Evolutionary conservation across 75 land plant genomes (phyloP).

Genomic region (Isoetes taiwanensis): DNA sequence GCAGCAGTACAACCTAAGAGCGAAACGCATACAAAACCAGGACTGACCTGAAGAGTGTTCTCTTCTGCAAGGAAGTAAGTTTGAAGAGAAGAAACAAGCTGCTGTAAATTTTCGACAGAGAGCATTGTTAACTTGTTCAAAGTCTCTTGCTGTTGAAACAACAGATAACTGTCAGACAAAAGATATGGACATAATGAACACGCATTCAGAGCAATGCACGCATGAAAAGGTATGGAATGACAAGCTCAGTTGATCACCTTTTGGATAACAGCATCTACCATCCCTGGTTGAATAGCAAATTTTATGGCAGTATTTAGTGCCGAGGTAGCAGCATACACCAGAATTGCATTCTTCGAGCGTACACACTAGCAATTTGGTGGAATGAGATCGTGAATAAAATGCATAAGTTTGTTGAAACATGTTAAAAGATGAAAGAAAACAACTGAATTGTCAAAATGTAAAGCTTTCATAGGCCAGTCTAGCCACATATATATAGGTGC

Average conservation of each 20-base stretch:
- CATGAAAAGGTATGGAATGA: neutral
- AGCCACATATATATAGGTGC: neutral
- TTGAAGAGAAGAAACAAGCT: constrained; percentile 19
- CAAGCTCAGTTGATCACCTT: constrained; percentile 13
- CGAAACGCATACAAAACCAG: too few relatives aligned
- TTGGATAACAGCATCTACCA: constrained; percentile 11
- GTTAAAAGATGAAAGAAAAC: neutral
- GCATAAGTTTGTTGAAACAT: too few relatives aligned
- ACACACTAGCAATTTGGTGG: too few relatives aligned
- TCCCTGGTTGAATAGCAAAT: constrained; percentile 12
- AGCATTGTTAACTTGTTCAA: constrained; percentile 26
- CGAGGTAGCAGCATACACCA: constrained; percentile 24
- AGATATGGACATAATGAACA: neutral
- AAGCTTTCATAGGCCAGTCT: neutral
- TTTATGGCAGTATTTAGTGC: constrained; percentile 21
- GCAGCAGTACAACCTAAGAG: too few relatives aligned
- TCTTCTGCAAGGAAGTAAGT: constrained; percentile 15
- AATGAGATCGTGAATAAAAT: too few relatives aligned
- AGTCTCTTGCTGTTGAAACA: constrained; percentile 21
- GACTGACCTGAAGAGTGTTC: constrained; percentile 28
- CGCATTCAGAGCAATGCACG: neutral
- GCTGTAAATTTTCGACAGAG: constrained; percentile 29
- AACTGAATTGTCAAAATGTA: neutral
- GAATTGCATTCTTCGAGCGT: constrained; percentile 24
- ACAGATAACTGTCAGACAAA: neutral